Evolutionary conservation across 23 red algal genomes (phyloP), one percentile per base, ranked within the genome.

Genomic region (Pyropia haitanensis): DNA sequence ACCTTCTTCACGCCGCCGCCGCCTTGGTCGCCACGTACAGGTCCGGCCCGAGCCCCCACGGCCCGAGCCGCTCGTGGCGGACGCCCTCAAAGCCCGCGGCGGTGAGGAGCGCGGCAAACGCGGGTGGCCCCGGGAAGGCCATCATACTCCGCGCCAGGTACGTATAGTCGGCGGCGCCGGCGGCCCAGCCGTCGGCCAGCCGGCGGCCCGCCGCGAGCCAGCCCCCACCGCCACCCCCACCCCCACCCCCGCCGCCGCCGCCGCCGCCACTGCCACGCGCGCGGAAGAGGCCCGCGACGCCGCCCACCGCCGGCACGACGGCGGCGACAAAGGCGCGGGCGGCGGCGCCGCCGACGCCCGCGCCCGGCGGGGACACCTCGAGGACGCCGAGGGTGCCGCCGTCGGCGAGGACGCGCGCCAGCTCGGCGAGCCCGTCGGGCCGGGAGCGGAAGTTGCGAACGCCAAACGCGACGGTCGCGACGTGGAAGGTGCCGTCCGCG

Each of bases 391-490:
- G 73, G 25, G 32, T 67, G 33, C 64, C 77, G 20, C 27, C 21
- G 22, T 22, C 50, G 9, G 19, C 58, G 18, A 96, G 79, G 18
- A 96, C 85, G 1, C 92, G 68, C 3, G 22, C 56, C 46, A 96
- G 85, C 53, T 96, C 92, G 14, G 18, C 6, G 14, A 96, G 68
- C 1, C 78, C 92, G 39, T 73, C 52, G 54, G 24, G n/a, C 14
- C 79, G 80, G 48, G 90, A n/a, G 5, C 29, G 48, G 70, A 96
- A 96, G 61, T 96, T 96, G 39, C 92, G 84, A 20, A 96, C 92
- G 16, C 92, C 92, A 71, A 96, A 96, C 2, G 83, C 81, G 30
- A 89, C 77, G 16, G 71, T 59, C 3, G 59, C 80, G 1, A 67
- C 73, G 53, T 89, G 85, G 58, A 96, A 96, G 23, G 26, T 70